Percentiles rank a stretch among this genome's conserved stretches.
Evolutionary conservation across 2,329 filamentous ascomycete species (phyloP).

Genomic region (Trichoderma sp.): DNA sequence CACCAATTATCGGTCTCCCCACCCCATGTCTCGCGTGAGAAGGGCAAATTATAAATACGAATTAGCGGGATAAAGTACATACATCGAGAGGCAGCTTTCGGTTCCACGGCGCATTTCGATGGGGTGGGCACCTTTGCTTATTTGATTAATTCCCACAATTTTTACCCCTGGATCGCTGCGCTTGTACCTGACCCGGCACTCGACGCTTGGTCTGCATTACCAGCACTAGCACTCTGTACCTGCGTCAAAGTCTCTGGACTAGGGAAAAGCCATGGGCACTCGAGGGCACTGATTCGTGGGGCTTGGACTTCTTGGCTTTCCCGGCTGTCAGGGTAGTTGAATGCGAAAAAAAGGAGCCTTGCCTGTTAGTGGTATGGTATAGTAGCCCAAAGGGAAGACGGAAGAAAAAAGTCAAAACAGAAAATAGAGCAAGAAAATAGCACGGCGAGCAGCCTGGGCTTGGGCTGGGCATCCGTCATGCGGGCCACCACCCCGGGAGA

Average conservation of each 20-base stretch:
- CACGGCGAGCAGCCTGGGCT: background rate
- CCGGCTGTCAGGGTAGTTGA: slow-evolving; percentile 1
- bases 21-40: slow-evolving; percentile 27
- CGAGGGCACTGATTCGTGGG: slow-evolving; percentile 22
- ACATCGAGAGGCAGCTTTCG: background rate
- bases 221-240: slow-evolving; percentile 23
- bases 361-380: background rate
- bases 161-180: slow-evolving; percentile 26
- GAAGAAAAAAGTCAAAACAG: background rate
- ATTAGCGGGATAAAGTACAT: slow-evolving; percentile 13
- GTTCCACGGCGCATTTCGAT: slow-evolving; percentile 1
- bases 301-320: slow-evolving; percentile 2
- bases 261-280: slow-evolving; percentile 11
- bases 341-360: slow-evolving; percentile 6
- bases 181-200: slow-evolving; percentile 23
- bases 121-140: background rate
- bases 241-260: slow-evolving; percentile 19
- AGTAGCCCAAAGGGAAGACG: background rate
- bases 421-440: background rate
- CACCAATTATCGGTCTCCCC: slow-evolving; percentile 15
- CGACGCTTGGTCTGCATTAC: slow-evolving; percentile 17
- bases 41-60: slow-evolving; percentile 30
- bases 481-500: slow-evolving; percentile 16
- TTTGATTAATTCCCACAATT: slow-evolving; percentile 28
- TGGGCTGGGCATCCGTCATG: slow-evolving; percentile 23